Percentiles rank a stretch among this genome's conserved stretches.
These are phyloP conservation scores for Lentinula detonsa DNA, from an alignment of 768 basidiomycete species.

Conservation along the genomic window DNA sequence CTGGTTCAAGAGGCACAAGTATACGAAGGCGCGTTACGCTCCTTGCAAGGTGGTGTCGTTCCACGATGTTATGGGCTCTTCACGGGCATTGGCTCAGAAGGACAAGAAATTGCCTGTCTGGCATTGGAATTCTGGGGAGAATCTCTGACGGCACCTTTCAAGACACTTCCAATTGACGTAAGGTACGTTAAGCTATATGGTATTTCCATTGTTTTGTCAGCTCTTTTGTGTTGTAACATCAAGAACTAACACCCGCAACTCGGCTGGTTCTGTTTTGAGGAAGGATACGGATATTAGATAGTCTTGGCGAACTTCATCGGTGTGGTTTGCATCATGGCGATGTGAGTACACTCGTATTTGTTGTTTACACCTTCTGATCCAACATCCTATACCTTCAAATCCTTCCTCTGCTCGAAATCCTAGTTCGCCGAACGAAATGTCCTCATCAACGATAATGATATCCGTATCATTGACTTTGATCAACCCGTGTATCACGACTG, in stretches of 20 bases:
- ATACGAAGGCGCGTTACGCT: constrained; percentile 23
- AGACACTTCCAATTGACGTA: constrained; percentile 19
- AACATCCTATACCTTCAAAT: too few species aligned
- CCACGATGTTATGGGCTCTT: constrained; percentile 31
- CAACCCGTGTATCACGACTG: constrained; percentile 23
- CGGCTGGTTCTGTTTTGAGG: background rate
- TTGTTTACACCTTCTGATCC: background rate
- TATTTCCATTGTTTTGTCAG: background rate
- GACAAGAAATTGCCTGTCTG: constrained; percentile 29
- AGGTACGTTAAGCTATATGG: constrained; percentile 21
- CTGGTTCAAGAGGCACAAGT: constrained; percentile 27
- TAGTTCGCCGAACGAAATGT: constrained; percentile 35
- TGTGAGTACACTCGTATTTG: constrained; percentile 3
- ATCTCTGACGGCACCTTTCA: constrained; percentile 23
- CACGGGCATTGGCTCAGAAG: constrained; percentile 23
- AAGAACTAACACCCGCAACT: background rate
- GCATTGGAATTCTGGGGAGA: constrained; percentile 32
- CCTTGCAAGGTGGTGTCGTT: constrained; percentile 26
- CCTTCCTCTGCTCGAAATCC: background rate
- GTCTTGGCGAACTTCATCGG: constrained; percentile 27
- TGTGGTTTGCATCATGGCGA: constrained; percentile 30
- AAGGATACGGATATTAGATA: constrained; percentile 26
- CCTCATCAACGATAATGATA: constrained; percentile 24
- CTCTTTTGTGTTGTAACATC: background rate
- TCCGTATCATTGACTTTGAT: constrained; percentile 35